Base-by-base conservation (phyloP, 2,329 filamentous ascomycete genomes). In the Trichoderma hamatum region DNA sequence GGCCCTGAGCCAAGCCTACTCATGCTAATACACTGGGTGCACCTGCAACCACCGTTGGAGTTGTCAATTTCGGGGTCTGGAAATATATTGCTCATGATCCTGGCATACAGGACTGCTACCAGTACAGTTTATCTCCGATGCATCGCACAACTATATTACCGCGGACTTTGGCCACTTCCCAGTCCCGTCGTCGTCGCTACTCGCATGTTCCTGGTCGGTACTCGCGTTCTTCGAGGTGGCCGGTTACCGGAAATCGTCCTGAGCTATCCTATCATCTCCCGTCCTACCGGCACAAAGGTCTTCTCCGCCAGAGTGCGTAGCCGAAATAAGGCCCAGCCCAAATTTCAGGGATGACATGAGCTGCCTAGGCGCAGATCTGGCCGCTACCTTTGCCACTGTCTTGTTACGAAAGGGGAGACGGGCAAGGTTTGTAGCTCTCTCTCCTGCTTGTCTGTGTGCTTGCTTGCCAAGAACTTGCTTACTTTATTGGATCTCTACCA, bases 281-380 rank as follows among this genome's bases (percentile, higher is more conserved):
- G 19, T 43, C 6, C 61, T 64, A 43, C 49, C 30, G 16, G 39
- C 19, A 7, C 19, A 66, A 34, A 63, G 34, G 36, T 24, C 30
- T 55, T 55, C 58, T 60, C 56, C 56, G 49, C 58, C 46, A 62
- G 36, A 63, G 58, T 59, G 49, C 66, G 51, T 63, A 63, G 66
- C 66, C 66, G 66, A 56, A 68, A 68, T 68, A 68, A 63, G 66
- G 59, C 56, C 51, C 28, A 51, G 43, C 36, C 56, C 65, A 60
- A 36, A 16, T 36, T 54, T 36, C 65, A 68, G 55, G 58, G 56
- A 68, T 68, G 28, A 21, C 51, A 68, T 51, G 49, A 68, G 64
- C 24, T 67, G 54, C 56, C 46, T 51, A 28, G 19, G 19, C 26
- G 26, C 66, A 68, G 58, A 68, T 68, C 66, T 56, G 36, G 56